Evolutionary conservation across 495 filamentous ascomycete species (phyloP), one percentile per base, ranked within the genome.

Genomic region (Hypoxylon lenormandii): DNA sequence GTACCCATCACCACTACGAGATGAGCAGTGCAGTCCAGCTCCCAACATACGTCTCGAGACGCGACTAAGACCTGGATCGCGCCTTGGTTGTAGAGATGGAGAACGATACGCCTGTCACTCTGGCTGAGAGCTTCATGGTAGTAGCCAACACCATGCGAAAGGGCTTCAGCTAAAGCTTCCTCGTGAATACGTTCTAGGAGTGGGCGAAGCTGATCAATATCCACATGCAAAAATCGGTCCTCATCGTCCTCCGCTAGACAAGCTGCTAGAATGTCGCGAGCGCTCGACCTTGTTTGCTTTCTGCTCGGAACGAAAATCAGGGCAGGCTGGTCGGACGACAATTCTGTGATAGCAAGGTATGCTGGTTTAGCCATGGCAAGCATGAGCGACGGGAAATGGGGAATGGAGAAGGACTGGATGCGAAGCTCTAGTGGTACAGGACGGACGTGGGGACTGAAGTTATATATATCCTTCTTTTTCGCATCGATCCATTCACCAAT

Each of bases 401-500:
- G 95, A 49, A 97, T 95, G 28, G 89, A 91, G 80, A 92, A 99
- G 1, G 93, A 96, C 76, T 99, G 95, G 49, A 99, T 91, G 73
- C 97, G 92, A 33, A 99, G 88, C 72, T 98, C 95, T 38, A 99
- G 78, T 1, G 94, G 94, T 1, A 96, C 87, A 4, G 92, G 89
- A 19, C 95, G 89, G 58, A 93, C 88, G 72, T 94, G 88, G 3
- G 95, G 95, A 72, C 92, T 97, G 84, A 99, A 99, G 80, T 98
- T 99, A 84, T 91, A 98, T 60, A 97, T 96, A 33, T 92, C 96
- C 75, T 99, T 96, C 82, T 97, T 98, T 62, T 88, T 94, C n/a
- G 95, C 96, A 60, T 96, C 96, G 69, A 98, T 96, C 95, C 95
- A 99, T 79, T 98, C 96, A 45, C 96, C 94, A 62, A 98, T 87